phyloP scores from a whole-genome alignment of 2,329 filamentous ascomycete species.

The Rosellinia necatrix region DNA sequence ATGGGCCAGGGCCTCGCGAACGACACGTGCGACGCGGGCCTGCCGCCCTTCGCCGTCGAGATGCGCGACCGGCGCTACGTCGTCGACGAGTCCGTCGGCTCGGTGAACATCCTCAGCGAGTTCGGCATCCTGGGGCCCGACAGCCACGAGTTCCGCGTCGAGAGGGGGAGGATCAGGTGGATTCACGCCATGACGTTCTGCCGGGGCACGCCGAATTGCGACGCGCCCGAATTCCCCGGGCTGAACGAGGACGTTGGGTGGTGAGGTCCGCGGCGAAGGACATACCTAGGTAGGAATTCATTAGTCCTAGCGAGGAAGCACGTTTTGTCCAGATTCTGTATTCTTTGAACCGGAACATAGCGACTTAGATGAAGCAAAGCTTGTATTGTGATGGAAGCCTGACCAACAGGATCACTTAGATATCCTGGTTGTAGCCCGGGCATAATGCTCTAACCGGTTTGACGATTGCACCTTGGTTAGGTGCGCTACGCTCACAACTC shows the following conservation, averaged over 20 bases:
- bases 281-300: too few relatives aligned
- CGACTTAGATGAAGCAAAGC: too few relatives aligned
- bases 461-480: too few relatives aligned
- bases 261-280: neutral
- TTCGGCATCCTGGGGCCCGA: slow-evolving; percentile 28
- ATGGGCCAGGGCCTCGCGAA: slow-evolving; percentile 33
- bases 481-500: too few relatives aligned
- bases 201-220: slow-evolving; percentile 15
- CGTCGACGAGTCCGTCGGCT: slow-evolving; percentile 24
- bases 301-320: too few relatives aligned
- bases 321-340: too few relatives aligned
- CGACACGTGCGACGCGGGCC: slow-evolving; percentile 34
- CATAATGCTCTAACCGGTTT: too few relatives aligned
- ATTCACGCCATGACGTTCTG: slow-evolving; percentile 30
- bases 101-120: slow-evolving; percentile 23
- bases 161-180: slow-evolving; percentile 24
- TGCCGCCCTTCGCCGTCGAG: slow-evolving; percentile 24
- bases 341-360: too few relatives aligned
- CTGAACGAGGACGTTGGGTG: slow-evolving; percentile 24
- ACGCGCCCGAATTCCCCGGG: slow-evolving; percentile 23
- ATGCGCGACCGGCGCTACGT: slow-evolving; percentile 27
- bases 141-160: slow-evolving; percentile 27
- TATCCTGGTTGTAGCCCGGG: too few relatives aligned
- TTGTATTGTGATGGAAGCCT: too few relatives aligned
- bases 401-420: too few relatives aligned